Conservation (phyloP, 257 asterid species). For the Schizonepeta tenuifolia region DNA sequence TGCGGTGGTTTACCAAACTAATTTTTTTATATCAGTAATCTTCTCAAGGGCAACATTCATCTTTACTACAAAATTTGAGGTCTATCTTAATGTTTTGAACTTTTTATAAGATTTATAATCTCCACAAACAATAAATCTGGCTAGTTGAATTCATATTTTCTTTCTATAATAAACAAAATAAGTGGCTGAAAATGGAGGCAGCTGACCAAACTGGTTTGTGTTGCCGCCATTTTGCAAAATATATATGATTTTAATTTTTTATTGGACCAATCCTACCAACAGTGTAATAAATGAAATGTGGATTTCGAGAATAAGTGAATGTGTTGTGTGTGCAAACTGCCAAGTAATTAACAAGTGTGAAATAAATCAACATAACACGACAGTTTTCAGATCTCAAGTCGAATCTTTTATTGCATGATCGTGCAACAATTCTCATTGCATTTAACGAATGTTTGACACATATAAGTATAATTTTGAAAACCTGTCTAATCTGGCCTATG, state of each 20-base stretch:
- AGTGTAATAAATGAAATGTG: background rate
- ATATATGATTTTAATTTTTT: no score
- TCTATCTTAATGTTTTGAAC: background rate
- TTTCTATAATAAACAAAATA: background rate
- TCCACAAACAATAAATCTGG: background rate
- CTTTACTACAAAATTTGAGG: background rate
- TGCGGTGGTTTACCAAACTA: conserved; percentile 40
- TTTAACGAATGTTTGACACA: no score
- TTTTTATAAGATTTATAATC: background rate
- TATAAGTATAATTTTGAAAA: no score
- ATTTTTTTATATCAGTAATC: background rate
- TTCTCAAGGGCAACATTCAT: background rate
- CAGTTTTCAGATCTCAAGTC: no score
- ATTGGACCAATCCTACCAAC: background rate
- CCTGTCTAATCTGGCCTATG: no score
- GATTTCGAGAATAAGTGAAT: background rate
- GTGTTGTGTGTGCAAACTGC: no score
- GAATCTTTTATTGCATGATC: no score
- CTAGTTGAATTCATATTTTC: background rate
- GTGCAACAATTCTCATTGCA: no score
- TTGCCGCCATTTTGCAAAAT: background rate
- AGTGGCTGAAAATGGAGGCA: conserved; percentile 20
- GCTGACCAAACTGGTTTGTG: conserved; percentile 32
- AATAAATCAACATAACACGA: no score
- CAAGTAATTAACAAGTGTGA: background rate